phyloP scores from a whole-genome alignment of 1,284 basidiomycete species.

The Pyrrhoderma noxium region DNA sequence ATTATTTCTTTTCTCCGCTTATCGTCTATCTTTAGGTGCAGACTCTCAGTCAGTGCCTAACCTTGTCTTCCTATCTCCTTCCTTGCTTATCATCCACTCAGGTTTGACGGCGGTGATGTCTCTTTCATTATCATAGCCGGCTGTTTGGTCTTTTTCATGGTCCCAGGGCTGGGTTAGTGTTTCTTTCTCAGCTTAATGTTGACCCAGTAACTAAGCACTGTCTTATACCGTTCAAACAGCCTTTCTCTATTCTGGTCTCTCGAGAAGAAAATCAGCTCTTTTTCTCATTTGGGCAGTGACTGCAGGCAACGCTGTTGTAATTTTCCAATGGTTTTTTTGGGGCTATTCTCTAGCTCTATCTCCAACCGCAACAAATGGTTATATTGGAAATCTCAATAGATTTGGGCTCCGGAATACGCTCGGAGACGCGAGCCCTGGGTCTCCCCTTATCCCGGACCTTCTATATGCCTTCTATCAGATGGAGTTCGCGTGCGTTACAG shows the following conservation, averaged over 20 bases:
- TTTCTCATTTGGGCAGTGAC: constrained; percentile 64
- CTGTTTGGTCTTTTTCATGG: constrained; percentile 76
- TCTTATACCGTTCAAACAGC: constrained; percentile 28
- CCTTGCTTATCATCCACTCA: constrained; percentile 25
- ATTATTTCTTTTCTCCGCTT: neutral
- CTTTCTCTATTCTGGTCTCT: constrained; percentile 86
- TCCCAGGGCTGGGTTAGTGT: constrained; percentile 59
- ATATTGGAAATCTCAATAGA: constrained; percentile 71
- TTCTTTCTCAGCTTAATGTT: constrained; percentile 4
- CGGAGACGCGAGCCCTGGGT: constrained; percentile 69
- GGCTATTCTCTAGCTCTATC: constrained; percentile 83
- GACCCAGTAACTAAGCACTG: neutral
- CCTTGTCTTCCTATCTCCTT: neutral
- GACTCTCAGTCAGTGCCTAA: constrained; percentile 17
- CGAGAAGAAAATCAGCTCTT: constrained; percentile 67
- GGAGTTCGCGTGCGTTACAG: constrained; percentile 79
- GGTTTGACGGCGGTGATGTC: constrained; percentile 66
- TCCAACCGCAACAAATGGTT: constrained; percentile 65
- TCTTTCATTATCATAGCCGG: constrained; percentile 74
- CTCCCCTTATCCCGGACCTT: constrained; percentile 61
- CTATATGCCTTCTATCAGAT: constrained; percentile 86
- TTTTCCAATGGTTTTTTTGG: constrained; percentile 90
- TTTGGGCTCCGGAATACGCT: constrained; percentile 71
- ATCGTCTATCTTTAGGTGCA: constrained; percentile 9
- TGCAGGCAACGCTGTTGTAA: constrained; percentile 69